Evolutionary conservation across 208 protist genomes (phyloP), one percentile per base, ranked within the genome.

Genomic region (Phytomonas serpens): DNA sequence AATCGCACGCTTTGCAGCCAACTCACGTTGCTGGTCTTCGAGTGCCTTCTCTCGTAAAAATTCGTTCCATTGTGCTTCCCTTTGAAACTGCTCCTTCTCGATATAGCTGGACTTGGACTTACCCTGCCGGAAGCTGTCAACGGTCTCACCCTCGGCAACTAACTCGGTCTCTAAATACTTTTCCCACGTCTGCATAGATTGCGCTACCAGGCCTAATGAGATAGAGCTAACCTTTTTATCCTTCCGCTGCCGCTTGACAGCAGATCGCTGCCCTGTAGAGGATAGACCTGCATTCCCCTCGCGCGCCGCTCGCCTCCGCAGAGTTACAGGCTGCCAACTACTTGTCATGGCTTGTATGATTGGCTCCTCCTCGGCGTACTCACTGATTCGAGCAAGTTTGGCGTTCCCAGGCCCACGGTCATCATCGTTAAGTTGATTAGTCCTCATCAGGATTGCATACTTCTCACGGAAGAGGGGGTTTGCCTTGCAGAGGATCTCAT

Each of bases 111-210:
- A 61, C 72, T 90, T 84, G 1, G 78, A 68, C 30, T 77, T 66
- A 10, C 77, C 57, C 32, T 87, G 82, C 11, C 90, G 77, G 73
- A 92, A 95, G 67, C 65, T 86, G 51, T 93, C 80, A 1, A 93
- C 38, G 7, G 90, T 89, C 42, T 92, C 86, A 4, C 90, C 90
- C 40, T 95, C 90, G 13, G n/a, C 32, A 14, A 72, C 67, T 38
- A 95, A 78, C 69, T 83, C 65, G 0, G 33, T 57, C 0, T 78
- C 47, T 27, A 95, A 67, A 71, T 95, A 81, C 14, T 67, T 32
- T 67, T 93, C 81, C 90, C 90, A 95, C 31, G 40, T 63, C 62
- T 80, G 65, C 70, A 88, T 68, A 3, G 90, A 93, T 69, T 88
- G 82, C 29, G 79, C 70, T 65, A 95, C 84, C 5, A 95, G 73